Base-by-base conservation (phyloP, 306 rosid genomes). In the Trifolium subterraneum region DNA sequence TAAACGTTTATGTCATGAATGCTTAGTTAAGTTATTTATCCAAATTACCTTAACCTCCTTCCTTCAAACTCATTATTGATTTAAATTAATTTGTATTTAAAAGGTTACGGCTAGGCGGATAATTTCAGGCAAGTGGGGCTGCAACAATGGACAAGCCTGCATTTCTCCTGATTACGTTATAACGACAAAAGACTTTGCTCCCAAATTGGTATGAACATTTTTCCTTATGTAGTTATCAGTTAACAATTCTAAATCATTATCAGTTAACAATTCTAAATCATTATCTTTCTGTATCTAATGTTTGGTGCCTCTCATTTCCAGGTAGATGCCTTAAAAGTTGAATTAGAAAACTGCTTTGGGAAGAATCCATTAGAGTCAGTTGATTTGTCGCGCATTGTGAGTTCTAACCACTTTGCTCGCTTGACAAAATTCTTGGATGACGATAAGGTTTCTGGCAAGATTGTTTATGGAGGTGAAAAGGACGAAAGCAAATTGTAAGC, bases 141-240 rank as follows among this genome's bases (percentile, higher is more conserved):
- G 86, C 76, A 94, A 91, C 83, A 94, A 80, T 73, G 98, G 98
- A 48, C 98, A 94, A 85, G 92, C 98, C 7, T 94, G 98, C 77
- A 42, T 91, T 70, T 76, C 97, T 77, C 94, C 94, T 2, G 97
- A 94, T 81, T 84, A 94, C 68, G 33, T 91, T 55, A 59, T 91
- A 55, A 87, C 98, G 71, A 89, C 93, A 68, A 86, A 90, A 84
- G 96, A 89, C 65, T 86, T 71, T 79, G 98, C 98, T 78, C 86
- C 93, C 29, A 88, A 84, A 78, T 78, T 94, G 96, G 98, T 90
- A 82, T 78, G 88, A 77, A 52, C 80, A 6, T 8, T 54, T 65
- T 65, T 23, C 61, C 68, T 20, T 11, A 41, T 60, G 33, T 41
- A 64, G 3, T 23, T 14, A 50, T 4, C 42, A 56, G 1, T 56